These are phyloP conservation scores for Lactifluus piperatus DNA, from an alignment of 768 basidiomycete species.

Conservation along the genomic window DNA sequence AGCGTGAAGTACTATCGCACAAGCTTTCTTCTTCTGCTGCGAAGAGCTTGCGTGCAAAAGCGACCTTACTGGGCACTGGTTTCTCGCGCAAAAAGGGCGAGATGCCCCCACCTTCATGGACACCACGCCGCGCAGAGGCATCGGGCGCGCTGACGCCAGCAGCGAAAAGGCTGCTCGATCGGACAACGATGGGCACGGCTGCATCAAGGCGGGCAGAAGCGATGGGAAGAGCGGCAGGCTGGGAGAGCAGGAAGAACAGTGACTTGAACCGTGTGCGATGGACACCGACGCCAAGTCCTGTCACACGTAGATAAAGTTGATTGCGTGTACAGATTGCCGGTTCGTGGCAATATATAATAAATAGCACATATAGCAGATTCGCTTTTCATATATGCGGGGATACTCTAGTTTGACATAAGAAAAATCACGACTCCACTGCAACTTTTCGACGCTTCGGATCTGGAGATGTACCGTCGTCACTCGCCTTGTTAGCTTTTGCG, in stretches of 20 bases:
- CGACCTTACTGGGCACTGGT: conserved; percentile 44
- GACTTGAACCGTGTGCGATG: conserved; percentile 62
- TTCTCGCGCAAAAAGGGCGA: conserved; percentile 36
- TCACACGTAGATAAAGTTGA: conserved; percentile 21
- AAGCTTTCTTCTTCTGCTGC: conserved; percentile 76
- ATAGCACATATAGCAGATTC: not conserved
- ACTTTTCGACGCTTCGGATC: conserved; percentile 52
- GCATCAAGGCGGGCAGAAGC: conserved; percentile 58
- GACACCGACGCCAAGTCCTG: conserved; percentile 66
- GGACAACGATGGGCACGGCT: conserved; percentile 57
- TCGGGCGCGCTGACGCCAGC: conserved; percentile 82
- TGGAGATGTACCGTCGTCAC: conserved; percentile 11
- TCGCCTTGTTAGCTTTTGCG: conserved; percentile 10
- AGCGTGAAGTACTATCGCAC: conserved; percentile 74
- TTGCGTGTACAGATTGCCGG: not conserved
- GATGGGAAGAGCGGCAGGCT: conserved; percentile 48
- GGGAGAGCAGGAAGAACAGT: conserved; percentile 50
- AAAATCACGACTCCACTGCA: conserved; percentile 19
- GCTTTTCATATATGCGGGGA: conserved; percentile 6
- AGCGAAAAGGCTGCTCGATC: conserved; percentile 63
- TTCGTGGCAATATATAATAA: not conserved
- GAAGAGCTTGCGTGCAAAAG: conserved; percentile 72
- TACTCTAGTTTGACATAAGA: conserved; percentile 4
- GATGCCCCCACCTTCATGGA: conserved; percentile 80
- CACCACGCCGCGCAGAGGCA: conserved; percentile 65